Conservation (phyloP, 2,329 filamentous ascomycete species). For the Whalleya microplaca region DNA sequence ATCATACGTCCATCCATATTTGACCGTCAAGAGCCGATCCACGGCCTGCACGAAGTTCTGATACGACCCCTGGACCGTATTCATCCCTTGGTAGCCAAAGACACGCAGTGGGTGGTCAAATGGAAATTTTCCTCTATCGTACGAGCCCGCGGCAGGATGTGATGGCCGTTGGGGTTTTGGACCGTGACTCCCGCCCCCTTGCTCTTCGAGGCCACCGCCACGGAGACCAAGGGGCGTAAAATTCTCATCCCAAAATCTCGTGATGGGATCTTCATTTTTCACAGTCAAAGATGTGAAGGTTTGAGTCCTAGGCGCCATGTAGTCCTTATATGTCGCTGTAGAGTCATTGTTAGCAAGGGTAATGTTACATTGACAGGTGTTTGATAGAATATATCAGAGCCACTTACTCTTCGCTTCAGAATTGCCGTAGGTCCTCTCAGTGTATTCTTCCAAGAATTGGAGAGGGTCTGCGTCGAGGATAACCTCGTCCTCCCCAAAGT, state of each 20-base stretch:
- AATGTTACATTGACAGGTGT: not conserved
- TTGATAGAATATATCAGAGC: not conserved
- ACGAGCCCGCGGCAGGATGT: not conserved
- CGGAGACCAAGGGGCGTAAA: constrained; percentile 15
- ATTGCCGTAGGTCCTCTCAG: constrained; percentile 14
- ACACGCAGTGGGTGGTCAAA: not conserved
- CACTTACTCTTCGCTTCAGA: constrained; percentile 12
- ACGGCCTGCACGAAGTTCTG: constrained; percentile 14
- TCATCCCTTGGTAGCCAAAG: constrained; percentile 24
- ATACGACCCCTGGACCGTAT: not conserved
- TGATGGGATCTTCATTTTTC: not conserved
- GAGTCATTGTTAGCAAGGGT: not conserved
- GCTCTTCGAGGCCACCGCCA: constrained; percentile 6
- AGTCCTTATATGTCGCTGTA: constrained; percentile 1
- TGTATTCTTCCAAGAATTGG: constrained; percentile 28
- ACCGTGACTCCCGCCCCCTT: too few species aligned
- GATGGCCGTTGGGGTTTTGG: too few species aligned
- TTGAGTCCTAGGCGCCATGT: constrained; percentile 1
- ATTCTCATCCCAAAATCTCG: not conserved
- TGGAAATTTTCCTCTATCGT: not conserved
- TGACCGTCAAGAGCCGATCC: constrained; percentile 22
- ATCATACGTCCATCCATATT: constrained; percentile 8
- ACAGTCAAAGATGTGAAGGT: constrained; percentile 8
- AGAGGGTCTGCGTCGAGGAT: constrained; percentile 19
- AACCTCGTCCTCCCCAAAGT: constrained; percentile 8